These are phyloP conservation scores for Metarhizium album DNA, from an alignment of 2,329 filamentous ascomycete species.

Conservation along the genomic window DNA sequence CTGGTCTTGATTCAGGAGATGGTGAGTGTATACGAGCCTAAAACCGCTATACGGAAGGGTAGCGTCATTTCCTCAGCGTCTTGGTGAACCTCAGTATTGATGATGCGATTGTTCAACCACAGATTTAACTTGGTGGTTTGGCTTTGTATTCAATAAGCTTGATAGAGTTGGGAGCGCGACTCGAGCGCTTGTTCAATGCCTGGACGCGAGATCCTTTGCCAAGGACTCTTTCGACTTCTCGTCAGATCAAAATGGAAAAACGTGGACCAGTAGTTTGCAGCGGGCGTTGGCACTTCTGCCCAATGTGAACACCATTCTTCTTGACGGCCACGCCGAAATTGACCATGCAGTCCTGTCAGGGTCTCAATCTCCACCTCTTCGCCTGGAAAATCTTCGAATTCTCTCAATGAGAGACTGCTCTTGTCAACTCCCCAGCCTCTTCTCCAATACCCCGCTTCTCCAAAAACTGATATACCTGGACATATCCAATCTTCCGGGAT, in stretches of 20 bases:
- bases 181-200: conserved; percentile 30
- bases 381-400: conserved; percentile 17
- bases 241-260: conserved; percentile 25
- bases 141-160: conserved; percentile 33
- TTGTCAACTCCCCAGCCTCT: conserved; percentile 26
- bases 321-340: conserved; percentile 36
- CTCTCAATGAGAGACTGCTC: conserved; percentile 35
- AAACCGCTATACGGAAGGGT: background rate
- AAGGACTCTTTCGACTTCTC: conserved; percentile 29
- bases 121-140: conserved; percentile 40
- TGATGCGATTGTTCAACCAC: background rate
- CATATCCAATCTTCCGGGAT: conserved; percentile 37
- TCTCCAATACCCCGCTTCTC: conserved; percentile 28
- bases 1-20: conserved; percentile 32
- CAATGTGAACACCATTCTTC: conserved; percentile 32
- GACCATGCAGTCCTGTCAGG: conserved; percentile 28
- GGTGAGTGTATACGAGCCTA: conserved; percentile 24
- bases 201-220: conserved; percentile 38
- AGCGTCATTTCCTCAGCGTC: background rate
- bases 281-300: conserved; percentile 30
- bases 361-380: conserved; percentile 4
- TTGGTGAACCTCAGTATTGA: background rate
- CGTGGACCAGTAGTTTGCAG: conserved; percentile 27
- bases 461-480: conserved; percentile 40
- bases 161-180: conserved; percentile 24